phyloP scores from a whole-genome alignment of 257 asterid species.

The Haberlea rhodopensis region DNA sequence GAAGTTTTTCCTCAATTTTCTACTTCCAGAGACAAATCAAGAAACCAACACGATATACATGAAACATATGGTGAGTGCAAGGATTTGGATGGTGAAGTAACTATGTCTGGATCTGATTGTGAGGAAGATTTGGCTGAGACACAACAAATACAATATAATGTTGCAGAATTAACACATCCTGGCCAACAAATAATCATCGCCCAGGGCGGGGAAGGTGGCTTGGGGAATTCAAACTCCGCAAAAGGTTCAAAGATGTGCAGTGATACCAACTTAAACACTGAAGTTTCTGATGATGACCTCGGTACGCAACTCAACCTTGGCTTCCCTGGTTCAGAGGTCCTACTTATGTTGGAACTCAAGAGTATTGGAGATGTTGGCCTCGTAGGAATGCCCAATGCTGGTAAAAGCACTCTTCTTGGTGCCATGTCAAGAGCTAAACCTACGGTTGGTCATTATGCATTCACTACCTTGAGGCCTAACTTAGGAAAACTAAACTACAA shows the following conservation, averaged over 20 bases:
- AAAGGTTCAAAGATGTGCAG: constrained; percentile 29
- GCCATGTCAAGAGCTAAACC: constrained; percentile 89
- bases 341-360: constrained; percentile 78
- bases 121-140: constrained; percentile 46
- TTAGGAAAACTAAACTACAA: constrained; percentile 67
- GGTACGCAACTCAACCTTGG: constrained; percentile 38
- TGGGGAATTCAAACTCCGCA: constrained; percentile 54
- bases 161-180: constrained; percentile 78
- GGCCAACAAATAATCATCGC: constrained; percentile 77
- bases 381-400: constrained; percentile 95
- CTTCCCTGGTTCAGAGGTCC: constrained; percentile 62
- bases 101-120: constrained; percentile 33
- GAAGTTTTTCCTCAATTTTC: constrained; percentile 25
- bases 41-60: constrained; percentile 25
- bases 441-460: constrained; percentile 76
- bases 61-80: constrained; percentile 36
- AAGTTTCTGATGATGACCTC: constrained; percentile 38
- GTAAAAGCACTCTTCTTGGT: constrained; percentile 94
- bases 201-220: constrained; percentile 85
- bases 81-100: constrained; percentile 33
- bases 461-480: constrained; percentile 93
- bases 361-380: constrained; percentile 95
- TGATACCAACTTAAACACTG: constrained; percentile 29
- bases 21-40: constrained; percentile 29
- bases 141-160: constrained; percentile 48